A percentile compares a stretch with the other conserved stretches of the same genome.
These are phyloP conservation scores for Beauveria scarabaeidicola DNA, from an alignment of 2,329 filamentous ascomycete species.

Conservation along the genomic window DNA sequence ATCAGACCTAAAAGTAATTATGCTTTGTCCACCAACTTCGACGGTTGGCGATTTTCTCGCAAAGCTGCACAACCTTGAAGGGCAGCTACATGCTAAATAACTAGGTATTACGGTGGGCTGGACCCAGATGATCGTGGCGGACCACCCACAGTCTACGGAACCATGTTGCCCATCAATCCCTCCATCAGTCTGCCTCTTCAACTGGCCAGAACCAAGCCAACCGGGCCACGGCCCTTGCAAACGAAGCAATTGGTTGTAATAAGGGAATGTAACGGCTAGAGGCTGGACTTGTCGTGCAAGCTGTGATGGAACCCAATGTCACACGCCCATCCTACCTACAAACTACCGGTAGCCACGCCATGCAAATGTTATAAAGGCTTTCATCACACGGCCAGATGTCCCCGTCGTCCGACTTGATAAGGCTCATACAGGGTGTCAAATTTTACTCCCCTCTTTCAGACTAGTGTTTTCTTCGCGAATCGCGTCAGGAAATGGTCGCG, in stretches of 20 bases:
- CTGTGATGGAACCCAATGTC: background rate
- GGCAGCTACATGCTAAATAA: background rate
- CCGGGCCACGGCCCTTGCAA: background rate
- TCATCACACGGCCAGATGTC: background rate
- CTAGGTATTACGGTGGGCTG: background rate
- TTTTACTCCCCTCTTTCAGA: background rate
- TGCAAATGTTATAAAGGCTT: background rate
- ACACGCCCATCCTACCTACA: background rate
- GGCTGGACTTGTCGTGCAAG: background rate
- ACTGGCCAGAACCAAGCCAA: background rate
- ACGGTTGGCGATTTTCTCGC: background rate
- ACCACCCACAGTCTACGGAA: background rate
- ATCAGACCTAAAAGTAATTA: no score
- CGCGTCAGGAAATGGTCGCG: background rate
- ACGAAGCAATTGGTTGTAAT: no score
- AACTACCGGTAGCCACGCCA: no score
- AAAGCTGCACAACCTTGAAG: conserved; percentile 6
- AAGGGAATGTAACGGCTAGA: background rate
- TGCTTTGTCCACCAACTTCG: background rate
- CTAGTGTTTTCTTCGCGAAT: background rate
- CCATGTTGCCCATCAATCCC: background rate
- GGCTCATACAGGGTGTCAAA: no score
- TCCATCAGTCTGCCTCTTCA: background rate
- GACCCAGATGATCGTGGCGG: background rate
- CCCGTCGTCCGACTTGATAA: background rate